These are phyloP conservation scores for Chlorophyllum brunneum DNA, from an alignment of 768 basidiomycete species.

Conservation along the genomic window DNA sequence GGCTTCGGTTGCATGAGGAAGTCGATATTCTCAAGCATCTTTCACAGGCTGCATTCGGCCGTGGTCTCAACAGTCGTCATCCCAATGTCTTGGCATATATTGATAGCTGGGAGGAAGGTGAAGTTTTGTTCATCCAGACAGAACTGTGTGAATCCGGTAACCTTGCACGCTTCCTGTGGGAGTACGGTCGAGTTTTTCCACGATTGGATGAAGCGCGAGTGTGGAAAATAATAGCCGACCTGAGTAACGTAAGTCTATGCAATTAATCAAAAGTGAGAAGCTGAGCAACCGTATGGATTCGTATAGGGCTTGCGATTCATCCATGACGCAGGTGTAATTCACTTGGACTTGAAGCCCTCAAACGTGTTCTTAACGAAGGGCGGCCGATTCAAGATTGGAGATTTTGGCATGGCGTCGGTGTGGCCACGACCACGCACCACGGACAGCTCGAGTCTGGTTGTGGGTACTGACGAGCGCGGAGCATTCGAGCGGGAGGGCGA, in stretches of 20 bases:
- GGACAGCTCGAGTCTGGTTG: slow-evolving; percentile 8
- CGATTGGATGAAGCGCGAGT: slow-evolving; percentile 87
- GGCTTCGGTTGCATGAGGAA: slow-evolving; percentile 88
- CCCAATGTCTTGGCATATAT: slow-evolving; percentile 85
- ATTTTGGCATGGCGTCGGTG: slow-evolving; percentile 97
- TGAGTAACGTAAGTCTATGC: slow-evolving; percentile 69
- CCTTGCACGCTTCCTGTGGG: slow-evolving; percentile 85
- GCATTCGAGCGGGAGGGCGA: slow-evolving; percentile 95
- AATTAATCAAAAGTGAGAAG: slow-evolving; percentile 22
- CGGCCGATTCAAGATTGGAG: slow-evolving; percentile 93
- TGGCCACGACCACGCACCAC: slow-evolving; percentile 63
- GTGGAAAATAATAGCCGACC: slow-evolving; percentile 93
- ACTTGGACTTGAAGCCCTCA: slow-evolving; percentile 95
- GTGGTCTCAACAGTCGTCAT: slow-evolving; percentile 43
- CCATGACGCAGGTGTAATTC: slow-evolving; percentile 84
- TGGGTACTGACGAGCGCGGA: slow-evolving; percentile 26
- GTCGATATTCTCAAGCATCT: slow-evolving; percentile 88
- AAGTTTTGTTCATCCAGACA: slow-evolving; percentile 86
- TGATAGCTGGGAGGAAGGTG: slow-evolving; percentile 95
- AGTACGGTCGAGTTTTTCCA: slow-evolving; percentile 83
- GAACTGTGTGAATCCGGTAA: slow-evolving; percentile 94
- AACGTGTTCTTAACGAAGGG: slow-evolving; percentile 89
- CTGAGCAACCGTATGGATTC: slow-evolving; percentile 12
- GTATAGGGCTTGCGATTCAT: slow-evolving; percentile 82
- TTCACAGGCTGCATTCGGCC: slow-evolving; percentile 34